phyloP scores from a whole-genome alignment of 1,284 basidiomycete species.

The Coniophora puteana region DNA sequence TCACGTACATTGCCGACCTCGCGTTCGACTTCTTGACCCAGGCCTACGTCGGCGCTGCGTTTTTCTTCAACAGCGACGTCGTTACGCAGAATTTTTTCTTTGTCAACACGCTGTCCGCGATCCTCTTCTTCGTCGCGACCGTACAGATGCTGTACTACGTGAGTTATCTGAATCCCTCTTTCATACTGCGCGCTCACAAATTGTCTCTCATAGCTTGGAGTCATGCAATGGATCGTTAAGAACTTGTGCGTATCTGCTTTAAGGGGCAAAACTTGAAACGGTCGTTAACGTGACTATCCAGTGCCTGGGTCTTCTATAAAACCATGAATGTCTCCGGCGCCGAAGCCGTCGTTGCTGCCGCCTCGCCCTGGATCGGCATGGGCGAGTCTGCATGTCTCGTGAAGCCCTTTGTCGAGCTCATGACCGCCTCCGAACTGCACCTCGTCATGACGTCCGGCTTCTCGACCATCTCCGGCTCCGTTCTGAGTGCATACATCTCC shows the following conservation, averaged over 20 bases:
- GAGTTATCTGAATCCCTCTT: conserved; percentile 12
- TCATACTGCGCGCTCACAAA: conserved; percentile 2
- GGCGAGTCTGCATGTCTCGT: conserved; percentile 86
- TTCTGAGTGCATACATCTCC: conserved; percentile 80
- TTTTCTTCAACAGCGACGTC: conserved; percentile 73
- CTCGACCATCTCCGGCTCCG: conserved; percentile 89
- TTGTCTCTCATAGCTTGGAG: conserved; percentile 50
- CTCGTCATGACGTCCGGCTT: conserved; percentile 86
- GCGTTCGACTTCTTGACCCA: conserved; percentile 70
- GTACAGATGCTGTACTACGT: conserved; percentile 84
- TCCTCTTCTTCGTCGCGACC: conserved; percentile 87
- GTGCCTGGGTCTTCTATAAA: conserved; percentile 93
- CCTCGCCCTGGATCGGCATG: conserved; percentile 90
- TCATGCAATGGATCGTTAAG: conserved; percentile 87
- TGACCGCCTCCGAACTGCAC: conserved; percentile 89
- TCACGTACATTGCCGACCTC: conserved; percentile 76
- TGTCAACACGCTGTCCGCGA: conserved; percentile 70
- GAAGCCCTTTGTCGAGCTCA: conserved; percentile 81
- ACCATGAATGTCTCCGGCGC: conserved; percentile 84
- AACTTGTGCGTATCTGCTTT: conserved; percentile 53
- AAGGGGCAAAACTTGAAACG: not conserved
- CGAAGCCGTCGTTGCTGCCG: conserved; percentile 88
- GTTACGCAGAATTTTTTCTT: conserved; percentile 76
- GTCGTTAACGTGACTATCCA: conserved; percentile 28
- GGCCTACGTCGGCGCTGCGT: conserved; percentile 60